Conservation (phyloP, 306 rosid genomes). For the Vigna radiata region DNA sequence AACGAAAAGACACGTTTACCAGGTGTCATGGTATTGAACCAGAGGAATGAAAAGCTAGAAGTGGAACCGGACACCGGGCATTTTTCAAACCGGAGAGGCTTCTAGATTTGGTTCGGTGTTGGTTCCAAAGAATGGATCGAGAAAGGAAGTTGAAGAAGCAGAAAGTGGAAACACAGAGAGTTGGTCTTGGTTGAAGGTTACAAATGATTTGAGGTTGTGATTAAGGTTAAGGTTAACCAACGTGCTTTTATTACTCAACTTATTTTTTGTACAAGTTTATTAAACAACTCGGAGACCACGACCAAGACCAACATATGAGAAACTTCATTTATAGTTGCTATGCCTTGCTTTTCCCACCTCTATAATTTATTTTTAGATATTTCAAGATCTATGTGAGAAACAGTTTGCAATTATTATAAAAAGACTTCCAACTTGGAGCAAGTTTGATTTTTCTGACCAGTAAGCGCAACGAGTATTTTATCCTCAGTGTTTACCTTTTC, state of each 20-base stretch:
- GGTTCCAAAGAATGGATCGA: conserved; percentile 7
- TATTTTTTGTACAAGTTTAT: neutral
- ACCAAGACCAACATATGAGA: conserved; percentile 16
- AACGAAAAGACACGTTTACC: conserved; percentile 44
- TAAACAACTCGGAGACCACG: neutral
- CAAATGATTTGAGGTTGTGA: neutral
- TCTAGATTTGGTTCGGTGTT: conserved; percentile 3
- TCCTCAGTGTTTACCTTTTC: neutral
- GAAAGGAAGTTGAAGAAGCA: conserved; percentile 14
- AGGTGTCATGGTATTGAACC: conserved; percentile 51
- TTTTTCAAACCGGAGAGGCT: conserved; percentile 18
- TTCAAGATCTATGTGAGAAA: neutral
- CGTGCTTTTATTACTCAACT: neutral
- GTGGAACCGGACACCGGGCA: conserved; percentile 38
- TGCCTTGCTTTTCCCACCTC: neutral
- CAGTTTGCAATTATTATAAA: neutral
- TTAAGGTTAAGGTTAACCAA: neutral
- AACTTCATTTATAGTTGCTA: neutral
- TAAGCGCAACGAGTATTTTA: neutral
- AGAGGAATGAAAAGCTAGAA: conserved; percentile 34
- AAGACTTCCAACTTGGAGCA: neutral
- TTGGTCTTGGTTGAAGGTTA: neutral
- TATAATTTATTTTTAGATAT: neutral
- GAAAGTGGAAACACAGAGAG: neutral
- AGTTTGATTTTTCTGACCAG: neutral